Conservation (phyloP, 768 basidiomycete species). For the Paxillus ammoniavirescens region DNA sequence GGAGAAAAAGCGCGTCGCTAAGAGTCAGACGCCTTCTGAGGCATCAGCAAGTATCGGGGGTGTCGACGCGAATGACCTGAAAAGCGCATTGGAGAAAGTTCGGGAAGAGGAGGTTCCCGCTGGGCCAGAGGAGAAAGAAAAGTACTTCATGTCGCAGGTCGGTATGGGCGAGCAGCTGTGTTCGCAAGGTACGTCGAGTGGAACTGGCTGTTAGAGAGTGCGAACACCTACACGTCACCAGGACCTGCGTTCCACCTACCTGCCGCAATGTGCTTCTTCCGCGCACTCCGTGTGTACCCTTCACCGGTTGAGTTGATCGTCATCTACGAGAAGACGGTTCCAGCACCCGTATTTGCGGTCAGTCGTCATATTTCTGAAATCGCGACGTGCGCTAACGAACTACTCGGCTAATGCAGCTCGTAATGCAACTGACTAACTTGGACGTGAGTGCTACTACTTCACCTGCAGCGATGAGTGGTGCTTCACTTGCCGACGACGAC, state of each 20-base stretch:
- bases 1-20: slow-evolving; percentile 87
- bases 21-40: slow-evolving; percentile 52
- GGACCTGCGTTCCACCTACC: slow-evolving; percentile 77
- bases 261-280: slow-evolving; percentile 88
- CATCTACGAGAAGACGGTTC: slow-evolving; percentile 92
- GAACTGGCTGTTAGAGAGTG: background rate
- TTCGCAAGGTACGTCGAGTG: slow-evolving; percentile 51
- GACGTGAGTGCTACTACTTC: slow-evolving; percentile 76
- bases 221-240: slow-evolving; percentile 30
- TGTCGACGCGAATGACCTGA: slow-evolving; percentile 53
- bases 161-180: slow-evolving; percentile 83
- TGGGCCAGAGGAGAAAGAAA: slow-evolving; percentile 76
- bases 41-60: slow-evolving; percentile 21
- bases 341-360: slow-evolving; percentile 77
- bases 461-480: slow-evolving; percentile 25
- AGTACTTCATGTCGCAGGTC: slow-evolving; percentile 90
- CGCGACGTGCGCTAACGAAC: slow-evolving; percentile 8
- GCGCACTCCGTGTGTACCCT: slow-evolving; percentile 92
- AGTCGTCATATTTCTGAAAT: slow-evolving; percentile 9
- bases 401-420: slow-evolving; percentile 38
- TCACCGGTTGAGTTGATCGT: slow-evolving; percentile 90
- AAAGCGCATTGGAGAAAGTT: slow-evolving; percentile 61
- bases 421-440: slow-evolving; percentile 83
- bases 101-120: slow-evolving; percentile 67
- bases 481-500: slow-evolving; percentile 44